Evolutionary conservation across 2,329 filamentous ascomycete genomes (phyloP), one percentile per base, ranked within the genome.

Genomic region (Onygenales sp.): DNA sequence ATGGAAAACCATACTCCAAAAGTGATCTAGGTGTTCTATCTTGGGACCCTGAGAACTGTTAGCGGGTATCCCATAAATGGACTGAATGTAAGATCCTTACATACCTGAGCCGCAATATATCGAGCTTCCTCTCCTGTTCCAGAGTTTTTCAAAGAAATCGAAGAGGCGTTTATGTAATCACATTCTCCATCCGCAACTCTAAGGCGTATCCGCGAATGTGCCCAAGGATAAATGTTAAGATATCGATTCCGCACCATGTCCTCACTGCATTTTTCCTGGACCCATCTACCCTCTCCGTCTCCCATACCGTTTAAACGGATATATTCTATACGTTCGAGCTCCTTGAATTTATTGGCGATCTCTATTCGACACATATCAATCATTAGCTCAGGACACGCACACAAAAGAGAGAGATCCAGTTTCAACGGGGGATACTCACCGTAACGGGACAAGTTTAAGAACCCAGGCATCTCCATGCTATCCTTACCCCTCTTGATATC

Each of bases 1-100:
- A 63, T 94, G 85, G 67, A 88, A 87, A 38, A 96, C 77, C 93
- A 98, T 98, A 65, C 93, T 88, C 88, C 92, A 98, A 59, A 95
- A 87, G 65, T 95, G 89, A 60, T 84, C 82, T 53, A 86, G 78
- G 13, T 87, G 88, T 31, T 82, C 80, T 55, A 78, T 70, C 64
- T 91, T 95, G 5, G 93, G 93, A 0, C 93, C 93, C 74, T 84
- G 14, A 14, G 35, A 43, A 50, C n/a, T 10, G 7, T 45, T 3
- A 52, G 46, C 14, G 11, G n/a, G 32, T 42, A 52, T 10, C 11
- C 21, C 11, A n/a, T n/a, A 33, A 31, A 17, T 14, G 2, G 38
- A 33, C 41, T 43, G 3, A 42, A 21, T 4, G 39, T n/a, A 17
- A 21, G 10, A 2, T 35, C 10, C 41, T 14, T 47, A 63, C 66